Base-by-base conservation (phyloP, 2,329 filamentous ascomycete genomes). In the Cercospora citrullina region DNA sequence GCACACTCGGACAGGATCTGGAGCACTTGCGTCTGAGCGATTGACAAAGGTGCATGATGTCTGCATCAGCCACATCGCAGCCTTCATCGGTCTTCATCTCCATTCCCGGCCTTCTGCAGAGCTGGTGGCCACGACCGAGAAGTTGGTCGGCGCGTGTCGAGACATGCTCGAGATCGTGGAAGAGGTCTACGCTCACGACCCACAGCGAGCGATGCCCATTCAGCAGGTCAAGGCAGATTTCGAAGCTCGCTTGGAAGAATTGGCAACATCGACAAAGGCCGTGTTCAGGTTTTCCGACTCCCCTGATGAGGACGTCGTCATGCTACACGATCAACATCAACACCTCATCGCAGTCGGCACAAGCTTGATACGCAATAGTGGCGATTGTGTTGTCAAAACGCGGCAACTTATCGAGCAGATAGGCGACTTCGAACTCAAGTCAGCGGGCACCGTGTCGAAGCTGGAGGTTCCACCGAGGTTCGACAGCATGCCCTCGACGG, bases 61-160 rank as follows among this genome's bases (percentile, higher is more conserved):
- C 7, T 97, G 98, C 76, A 83, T 99, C 63, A 95, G 94, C 6
- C 91, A 94, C 76, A 87, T 99, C 62, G 94, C 92, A 61, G 96
- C 93, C 4, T 97, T 98, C 78, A 94, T 98, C 77, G 95, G 95
- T 16, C 86, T 97, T 65, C 93, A 97, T 79, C 84, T 97, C 68
- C 93, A 97, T 78, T 95, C 94, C n/a, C 90, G 95, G 70, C 95
- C 93, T 7, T 90, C 93, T 8, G 88, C 91, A 1, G 93, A 97
- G 77, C 85, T 98, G 60, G 88, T 93, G 33, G 82, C 89, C 10
- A 93, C 92, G 16, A 94, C 96, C 59, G 90, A 92, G 76, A 90
- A 94, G 77, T 92, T 94, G 8, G 91, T 94, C 9, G 85, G 88
- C 7, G 93, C 94, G 2, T 96, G 94, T 71, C 90, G 90, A 58